Evolutionary conservation across 441 rosid species (phyloP).

Genomic region (Populus hybrid): DNA sequence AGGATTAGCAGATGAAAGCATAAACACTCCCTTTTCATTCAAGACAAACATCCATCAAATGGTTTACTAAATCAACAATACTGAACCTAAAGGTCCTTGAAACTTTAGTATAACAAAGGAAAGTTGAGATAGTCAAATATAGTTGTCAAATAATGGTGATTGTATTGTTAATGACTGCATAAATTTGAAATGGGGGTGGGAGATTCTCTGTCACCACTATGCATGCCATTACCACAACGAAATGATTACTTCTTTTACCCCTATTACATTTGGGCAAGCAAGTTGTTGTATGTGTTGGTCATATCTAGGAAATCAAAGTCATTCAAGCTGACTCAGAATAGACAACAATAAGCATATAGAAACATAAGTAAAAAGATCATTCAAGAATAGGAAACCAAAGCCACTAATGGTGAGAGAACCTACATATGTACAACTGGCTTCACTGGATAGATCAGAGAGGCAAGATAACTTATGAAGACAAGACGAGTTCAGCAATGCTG

Average conservation of each 20-base stretch:
- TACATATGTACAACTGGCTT: conserved; percentile 45
- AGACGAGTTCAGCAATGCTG: conserved; percentile 82
- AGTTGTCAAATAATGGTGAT: neutral
- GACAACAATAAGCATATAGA: neutral
- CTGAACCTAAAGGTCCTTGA: neutral
- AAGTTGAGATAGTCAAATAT: neutral
- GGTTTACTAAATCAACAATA: neutral
- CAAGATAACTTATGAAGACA: conserved; percentile 62
- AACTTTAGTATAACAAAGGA: neutral
- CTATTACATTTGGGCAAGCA: neutral
- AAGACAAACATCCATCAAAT: neutral
- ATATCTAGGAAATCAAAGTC: neutral
- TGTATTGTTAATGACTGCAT: neutral
- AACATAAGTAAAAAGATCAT: neutral
- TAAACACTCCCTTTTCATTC: neutral
- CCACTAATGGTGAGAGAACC: conserved; percentile 17
- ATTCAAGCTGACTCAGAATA: neutral
- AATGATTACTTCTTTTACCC: neutral
- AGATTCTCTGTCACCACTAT: neutral
- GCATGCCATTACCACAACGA: neutral
- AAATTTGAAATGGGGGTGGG: neutral
- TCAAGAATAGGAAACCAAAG: conserved; percentile 1
- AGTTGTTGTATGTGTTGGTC: neutral
- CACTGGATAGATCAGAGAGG: conserved; percentile 52
- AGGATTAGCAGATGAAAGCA: neutral